Evolutionary conservation across 176 grass and related monocot species (phyloP).

Genomic region (Avena atlantica): DNA sequence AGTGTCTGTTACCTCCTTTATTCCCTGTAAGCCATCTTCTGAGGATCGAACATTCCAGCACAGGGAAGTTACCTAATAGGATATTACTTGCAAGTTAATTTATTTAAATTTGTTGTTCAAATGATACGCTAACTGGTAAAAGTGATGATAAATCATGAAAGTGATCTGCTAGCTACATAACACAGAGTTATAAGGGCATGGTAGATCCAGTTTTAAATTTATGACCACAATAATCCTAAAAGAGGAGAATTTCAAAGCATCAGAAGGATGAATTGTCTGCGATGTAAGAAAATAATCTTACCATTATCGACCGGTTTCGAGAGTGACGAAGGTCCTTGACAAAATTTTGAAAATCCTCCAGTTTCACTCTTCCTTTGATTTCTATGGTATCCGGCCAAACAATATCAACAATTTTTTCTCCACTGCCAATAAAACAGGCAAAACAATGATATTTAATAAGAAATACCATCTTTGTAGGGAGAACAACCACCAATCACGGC

Average conservation of each 20-base stretch:
- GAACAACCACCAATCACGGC: background rate
- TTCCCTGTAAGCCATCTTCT: conserved; percentile 44
- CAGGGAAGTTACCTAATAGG: conserved; percentile 46
- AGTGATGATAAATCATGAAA: background rate
- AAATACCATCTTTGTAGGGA: background rate
- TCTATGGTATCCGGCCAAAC: background rate
- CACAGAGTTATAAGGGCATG: background rate
- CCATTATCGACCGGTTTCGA: background rate
- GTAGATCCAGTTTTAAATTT: background rate
- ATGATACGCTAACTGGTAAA: background rate
- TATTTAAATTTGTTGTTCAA: background rate
- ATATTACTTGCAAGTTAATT: conserved; percentile 16
- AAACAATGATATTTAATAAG: background rate
- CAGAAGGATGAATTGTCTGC: background rate
- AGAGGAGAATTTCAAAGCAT: background rate
- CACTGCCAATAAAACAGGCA: background rate
- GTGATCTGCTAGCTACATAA: background rate
- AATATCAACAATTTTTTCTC: background rate
- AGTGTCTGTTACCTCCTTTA: conserved; percentile 44
- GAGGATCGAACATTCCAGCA: conserved; percentile 49
- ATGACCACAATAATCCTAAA: background rate
- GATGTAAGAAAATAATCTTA: background rate
- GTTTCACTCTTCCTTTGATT: background rate
- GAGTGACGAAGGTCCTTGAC: background rate
- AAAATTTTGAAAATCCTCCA: background rate